These are phyloP conservation scores for Rhodamnia rubescens DNA, from an alignment of 345 rosid genomes.

Conservation along the genomic window DNA sequence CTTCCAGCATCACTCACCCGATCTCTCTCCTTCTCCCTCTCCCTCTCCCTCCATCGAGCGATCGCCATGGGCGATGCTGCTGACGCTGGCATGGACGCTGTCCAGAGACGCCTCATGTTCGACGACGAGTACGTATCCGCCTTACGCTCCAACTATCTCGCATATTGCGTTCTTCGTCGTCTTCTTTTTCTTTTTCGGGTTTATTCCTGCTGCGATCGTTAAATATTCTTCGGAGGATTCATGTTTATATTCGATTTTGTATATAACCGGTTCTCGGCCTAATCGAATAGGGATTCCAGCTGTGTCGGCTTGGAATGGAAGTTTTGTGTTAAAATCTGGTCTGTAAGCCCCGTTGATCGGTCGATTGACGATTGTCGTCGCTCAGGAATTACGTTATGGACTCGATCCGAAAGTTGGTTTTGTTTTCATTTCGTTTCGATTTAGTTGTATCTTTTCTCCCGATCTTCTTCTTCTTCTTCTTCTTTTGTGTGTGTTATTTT, in stretches of 20 bases:
- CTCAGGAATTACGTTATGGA: not conserved
- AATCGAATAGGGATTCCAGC: not conserved
- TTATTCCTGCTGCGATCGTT: not conserved
- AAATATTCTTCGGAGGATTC: not conserved
- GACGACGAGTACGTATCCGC: slow-evolving; percentile 55
- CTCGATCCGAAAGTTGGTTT: not conserved
- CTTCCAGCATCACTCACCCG: not conserved
- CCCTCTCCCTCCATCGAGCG: not conserved
- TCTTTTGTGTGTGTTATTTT: not conserved
- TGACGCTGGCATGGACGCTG: slow-evolving; percentile 91
- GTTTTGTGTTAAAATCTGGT: not conserved
- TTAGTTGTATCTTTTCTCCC: not conserved
- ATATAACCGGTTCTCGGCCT: not conserved
- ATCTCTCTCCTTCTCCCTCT: not conserved
- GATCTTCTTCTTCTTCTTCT: not conserved
- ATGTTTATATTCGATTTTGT: not conserved
- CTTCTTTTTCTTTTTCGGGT: not conserved
- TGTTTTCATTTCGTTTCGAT: not conserved
- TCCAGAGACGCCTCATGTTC: slow-evolving; percentile 97
- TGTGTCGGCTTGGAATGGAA: not conserved
- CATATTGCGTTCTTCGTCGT: not conserved
- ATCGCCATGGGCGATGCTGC: slow-evolving; percentile 1
- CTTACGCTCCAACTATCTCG: not conserved
- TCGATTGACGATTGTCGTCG: not conserved
- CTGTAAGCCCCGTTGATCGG: not conserved